phyloP scores from a whole-genome alignment of 1,284 basidiomycete genomes.

The Marasmius oreades region DNA sequence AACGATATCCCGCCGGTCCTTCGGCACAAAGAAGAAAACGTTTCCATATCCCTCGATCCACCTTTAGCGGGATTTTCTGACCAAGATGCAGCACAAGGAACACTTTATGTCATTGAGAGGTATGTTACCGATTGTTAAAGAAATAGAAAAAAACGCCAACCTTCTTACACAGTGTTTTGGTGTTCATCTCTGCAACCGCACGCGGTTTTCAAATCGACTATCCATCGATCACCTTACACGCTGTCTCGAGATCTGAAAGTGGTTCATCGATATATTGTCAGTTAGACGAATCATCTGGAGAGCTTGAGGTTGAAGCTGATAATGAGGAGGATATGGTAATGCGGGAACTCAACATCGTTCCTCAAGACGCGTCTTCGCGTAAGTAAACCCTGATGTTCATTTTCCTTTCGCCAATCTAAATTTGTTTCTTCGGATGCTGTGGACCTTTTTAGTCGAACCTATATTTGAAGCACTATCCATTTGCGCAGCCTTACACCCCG shows the following conservation, averaged over 20 bases:
- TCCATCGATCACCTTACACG: slow-evolving; percentile 85
- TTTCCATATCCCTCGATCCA: slow-evolving; percentile 67
- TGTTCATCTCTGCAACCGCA: slow-evolving; percentile 68
- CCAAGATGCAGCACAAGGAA: slow-evolving; percentile 53
- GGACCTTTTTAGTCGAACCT: slow-evolving; percentile 59
- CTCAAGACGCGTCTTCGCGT: slow-evolving; percentile 59
- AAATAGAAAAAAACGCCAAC: slow-evolving; percentile 23
- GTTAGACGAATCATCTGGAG: slow-evolving; percentile 57
- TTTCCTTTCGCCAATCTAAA: slow-evolving; percentile 1
- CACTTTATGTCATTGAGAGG: slow-evolving; percentile 83
- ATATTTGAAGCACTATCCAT: slow-evolving; percentile 87
- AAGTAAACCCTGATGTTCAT: slow-evolving; percentile 34
- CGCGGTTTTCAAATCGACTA: slow-evolving; percentile 80
- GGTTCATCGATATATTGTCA: slow-evolving; percentile 86
- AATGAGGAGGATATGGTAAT: slow-evolving; percentile 31
- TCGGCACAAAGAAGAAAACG: slow-evolving; percentile 66
- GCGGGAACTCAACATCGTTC: slow-evolving; percentile 75
- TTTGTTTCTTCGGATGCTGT: slow-evolving; percentile 11
- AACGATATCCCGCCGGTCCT: slow-evolving; percentile 78
- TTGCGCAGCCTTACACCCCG: slow-evolving; percentile 90
- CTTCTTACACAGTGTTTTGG: slow-evolving; percentile 55
- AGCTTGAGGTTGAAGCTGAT: slow-evolving; percentile 40
- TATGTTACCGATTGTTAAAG: slow-evolving; percentile 30
- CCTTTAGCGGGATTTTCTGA: slow-evolving; percentile 52
- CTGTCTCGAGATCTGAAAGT: slow-evolving; percentile 67